Percentiles rank a stretch among this genome's conserved stretches.
Conservation (phyloP, 257 asterid genomes). For the Lycium barbarum region DNA sequence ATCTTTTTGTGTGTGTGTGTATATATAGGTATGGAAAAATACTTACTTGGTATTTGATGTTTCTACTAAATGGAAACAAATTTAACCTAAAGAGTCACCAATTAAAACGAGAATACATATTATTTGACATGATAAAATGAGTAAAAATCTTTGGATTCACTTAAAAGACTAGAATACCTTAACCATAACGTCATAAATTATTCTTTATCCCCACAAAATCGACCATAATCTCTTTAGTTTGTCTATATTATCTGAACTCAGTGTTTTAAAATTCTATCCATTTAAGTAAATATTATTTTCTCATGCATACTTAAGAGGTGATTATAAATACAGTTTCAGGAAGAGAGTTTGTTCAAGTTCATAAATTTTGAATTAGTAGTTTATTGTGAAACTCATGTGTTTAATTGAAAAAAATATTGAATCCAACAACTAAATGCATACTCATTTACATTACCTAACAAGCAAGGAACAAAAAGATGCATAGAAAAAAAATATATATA, state of each 20-base stretch:
- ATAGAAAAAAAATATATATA: not conserved
- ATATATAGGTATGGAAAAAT: not conserved
- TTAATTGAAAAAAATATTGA: not conserved
- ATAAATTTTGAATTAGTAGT: not conserved
- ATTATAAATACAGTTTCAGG: too few species aligned
- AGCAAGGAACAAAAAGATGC: not conserved
- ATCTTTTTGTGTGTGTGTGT: not conserved
- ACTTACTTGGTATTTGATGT: not conserved
- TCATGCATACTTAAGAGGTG: too few species aligned
- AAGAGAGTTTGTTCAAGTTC: not conserved
- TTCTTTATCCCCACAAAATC: too few species aligned
- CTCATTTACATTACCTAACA: not conserved
- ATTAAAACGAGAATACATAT: too few species aligned
- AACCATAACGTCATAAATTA: too few species aligned
- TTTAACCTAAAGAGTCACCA: not conserved
- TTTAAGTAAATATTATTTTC: not conserved
- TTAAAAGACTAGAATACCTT: too few species aligned
- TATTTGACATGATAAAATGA: too few species aligned
- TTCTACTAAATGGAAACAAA: not conserved
- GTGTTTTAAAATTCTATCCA: not conserved
- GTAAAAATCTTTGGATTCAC: not conserved
- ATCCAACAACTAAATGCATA: not conserved
- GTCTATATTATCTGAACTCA: not conserved
- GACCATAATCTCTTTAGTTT: too few species aligned
- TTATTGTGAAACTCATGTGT: not conserved